These are phyloP conservation scores for Tranzscheliella williamsii DNA, from an alignment of 1,284 basidiomycete genomes.

Conservation along the genomic window DNA sequence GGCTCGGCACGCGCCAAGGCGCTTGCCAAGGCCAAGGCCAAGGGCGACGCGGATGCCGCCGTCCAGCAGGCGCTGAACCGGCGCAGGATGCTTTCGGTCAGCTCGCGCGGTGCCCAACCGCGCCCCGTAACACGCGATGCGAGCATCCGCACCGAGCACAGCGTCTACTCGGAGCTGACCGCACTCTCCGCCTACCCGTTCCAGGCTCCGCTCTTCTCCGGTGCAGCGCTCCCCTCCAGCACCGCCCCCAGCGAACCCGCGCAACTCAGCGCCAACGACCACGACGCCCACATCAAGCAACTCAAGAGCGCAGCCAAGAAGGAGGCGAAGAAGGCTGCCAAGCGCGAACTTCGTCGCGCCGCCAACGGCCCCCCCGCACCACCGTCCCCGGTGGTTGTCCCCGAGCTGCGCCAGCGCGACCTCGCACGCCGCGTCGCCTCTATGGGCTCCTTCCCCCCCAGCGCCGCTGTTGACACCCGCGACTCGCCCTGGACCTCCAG, in stretches of 20 bases:
- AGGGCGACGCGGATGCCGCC: conserved; percentile 20
- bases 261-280: too few relatives aligned
- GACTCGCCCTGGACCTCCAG: conserved; percentile 38
- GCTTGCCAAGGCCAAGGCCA: conserved; percentile 13
- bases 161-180: conserved; percentile 35
- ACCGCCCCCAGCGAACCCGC: conserved; percentile 7
- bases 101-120: conserved; percentile 23
- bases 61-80: conserved; percentile 16
- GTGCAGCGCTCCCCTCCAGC: not conserved
- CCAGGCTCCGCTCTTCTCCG: conserved; percentile 21
- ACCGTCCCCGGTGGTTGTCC: too few relatives aligned
- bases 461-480: too few relatives aligned
- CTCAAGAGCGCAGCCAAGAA: conserved; percentile 18
- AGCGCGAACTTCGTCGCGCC: too few relatives aligned
- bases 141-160: conserved; percentile 15
- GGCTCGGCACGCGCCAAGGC: not conserved
- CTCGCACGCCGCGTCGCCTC: too few relatives aligned
- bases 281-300: too few relatives aligned
- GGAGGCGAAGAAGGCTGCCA: conserved; percentile 17
- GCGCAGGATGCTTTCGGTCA: conserved; percentile 26
- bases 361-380: too few relatives aligned
- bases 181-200: conserved; percentile 32
- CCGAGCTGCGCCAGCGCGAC: too few relatives aligned
- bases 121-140: conserved; percentile 13
- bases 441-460: too few relatives aligned